Evolutionary conservation across 139 green algal genomes (phyloP).

Genomic region (Bryopsis sp.): DNA sequence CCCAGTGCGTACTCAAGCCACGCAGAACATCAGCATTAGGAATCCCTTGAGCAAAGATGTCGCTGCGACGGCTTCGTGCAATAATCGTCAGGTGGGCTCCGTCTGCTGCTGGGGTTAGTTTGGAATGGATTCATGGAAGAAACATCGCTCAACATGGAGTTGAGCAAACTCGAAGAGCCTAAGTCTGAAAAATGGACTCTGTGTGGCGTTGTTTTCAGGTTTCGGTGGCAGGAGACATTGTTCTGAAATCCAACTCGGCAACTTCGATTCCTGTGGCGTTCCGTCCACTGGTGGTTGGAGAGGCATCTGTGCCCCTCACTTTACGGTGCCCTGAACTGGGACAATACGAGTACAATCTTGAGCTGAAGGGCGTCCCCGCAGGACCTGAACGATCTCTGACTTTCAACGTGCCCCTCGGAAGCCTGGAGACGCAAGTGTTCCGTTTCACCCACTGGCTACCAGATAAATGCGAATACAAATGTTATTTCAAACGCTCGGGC

Average conservation of each 20-base stretch:
- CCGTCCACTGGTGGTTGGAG: constrained; percentile 53
- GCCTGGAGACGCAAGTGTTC: constrained; percentile 50
- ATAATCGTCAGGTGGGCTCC: constrained; percentile 30
- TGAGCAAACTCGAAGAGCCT: too few species aligned
- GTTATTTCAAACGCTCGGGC: constrained; percentile 32
- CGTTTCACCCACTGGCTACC: constrained; percentile 61
- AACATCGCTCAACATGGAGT: too few species aligned
- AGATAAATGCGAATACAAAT: constrained; percentile 63
- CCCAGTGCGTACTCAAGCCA: constrained; percentile 45
- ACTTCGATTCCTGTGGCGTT: constrained; percentile 41
- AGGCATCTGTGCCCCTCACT: constrained; percentile 34
- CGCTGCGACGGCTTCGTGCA: constrained; percentile 27
- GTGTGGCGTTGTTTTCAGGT: too few species aligned
- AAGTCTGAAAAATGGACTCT: too few species aligned
- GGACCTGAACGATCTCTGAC: constrained; percentile 43
- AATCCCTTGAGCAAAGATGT: constrained; percentile 59
- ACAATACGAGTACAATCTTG: constrained; percentile 49
- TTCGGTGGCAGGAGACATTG: constrained; percentile 19
- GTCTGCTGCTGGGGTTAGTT: too few species aligned
- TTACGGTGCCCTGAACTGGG: constrained; percentile 57
- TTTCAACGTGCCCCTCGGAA: constrained; percentile 60
- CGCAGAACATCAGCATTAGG: constrained; percentile 28
- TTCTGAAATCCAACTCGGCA: constrained; percentile 27
- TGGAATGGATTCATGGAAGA: too few species aligned
- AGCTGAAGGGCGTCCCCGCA: constrained; percentile 42